Evolutionary conservation across 1,139 yeast genomes (phyloP).

Genomic region (Yamadazyma dendronema): DNA sequence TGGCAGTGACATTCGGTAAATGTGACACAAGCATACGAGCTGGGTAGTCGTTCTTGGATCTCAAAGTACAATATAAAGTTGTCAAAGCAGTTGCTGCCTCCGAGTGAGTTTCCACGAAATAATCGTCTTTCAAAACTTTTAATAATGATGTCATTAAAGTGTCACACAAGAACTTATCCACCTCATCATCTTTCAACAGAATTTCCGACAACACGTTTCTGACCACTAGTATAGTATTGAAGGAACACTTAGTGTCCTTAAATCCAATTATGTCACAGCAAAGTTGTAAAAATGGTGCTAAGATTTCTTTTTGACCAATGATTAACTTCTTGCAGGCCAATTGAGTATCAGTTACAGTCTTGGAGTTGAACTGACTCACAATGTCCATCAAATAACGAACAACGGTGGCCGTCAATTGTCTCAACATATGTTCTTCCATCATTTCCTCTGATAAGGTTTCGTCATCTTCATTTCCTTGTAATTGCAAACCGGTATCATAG

Average conservation of each 20-base stretch:
- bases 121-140: conserved; percentile 65
- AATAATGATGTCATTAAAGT: conserved; percentile 47
- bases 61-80: conserved; percentile 69
- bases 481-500: conserved; percentile 65
- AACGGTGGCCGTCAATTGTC: conserved; percentile 93
- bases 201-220: conserved; percentile 70
- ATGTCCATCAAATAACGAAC: conserved; percentile 85
- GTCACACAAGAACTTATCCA: conserved; percentile 74
- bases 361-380: conserved; percentile 66
- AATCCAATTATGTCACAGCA: conserved; percentile 76
- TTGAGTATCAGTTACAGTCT: conserved; percentile 54
- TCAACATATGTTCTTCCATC: conserved; percentile 93
- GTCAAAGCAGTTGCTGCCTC: conserved; percentile 91
- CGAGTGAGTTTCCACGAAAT: conserved; percentile 81
- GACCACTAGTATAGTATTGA: conserved; percentile 79
- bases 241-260: conserved; percentile 89
- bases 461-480: conserved; percentile 70
- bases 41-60: conserved; percentile 60
- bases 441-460: conserved; percentile 92
- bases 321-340: conserved; percentile 64
- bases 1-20: conserved; percentile 45
- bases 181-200: conserved; percentile 67
- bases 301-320: conserved; percentile 59
- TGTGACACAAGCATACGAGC: conserved; percentile 45
- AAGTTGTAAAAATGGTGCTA: conserved; percentile 77